A percentile compares a stretch with the other conserved stretches of the same genome.
Conservation (phyloP, 345 rosid genomes). For the Cardamine occulta region DNA sequence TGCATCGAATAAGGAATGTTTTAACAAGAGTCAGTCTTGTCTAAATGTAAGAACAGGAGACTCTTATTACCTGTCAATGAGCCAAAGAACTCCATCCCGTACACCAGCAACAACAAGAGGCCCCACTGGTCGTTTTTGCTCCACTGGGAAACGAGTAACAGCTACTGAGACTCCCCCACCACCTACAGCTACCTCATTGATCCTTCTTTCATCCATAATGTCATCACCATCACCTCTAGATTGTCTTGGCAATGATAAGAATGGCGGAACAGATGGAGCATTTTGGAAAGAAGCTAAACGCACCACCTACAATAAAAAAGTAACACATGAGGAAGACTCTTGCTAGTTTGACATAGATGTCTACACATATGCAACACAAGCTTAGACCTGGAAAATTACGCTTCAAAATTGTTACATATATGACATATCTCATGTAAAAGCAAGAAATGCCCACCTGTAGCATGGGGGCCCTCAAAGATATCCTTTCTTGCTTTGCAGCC, state of each 20-base stretch:
- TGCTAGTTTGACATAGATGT: slow-evolving; percentile 19
- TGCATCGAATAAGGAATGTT: not conserved
- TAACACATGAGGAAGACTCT: slow-evolving; percentile 31
- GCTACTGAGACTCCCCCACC: slow-evolving; percentile 99
- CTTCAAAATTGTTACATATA: slow-evolving; percentile 6
- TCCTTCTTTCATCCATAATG: slow-evolving; percentile 71
- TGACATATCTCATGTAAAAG: slow-evolving; percentile 24
- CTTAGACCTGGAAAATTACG: slow-evolving; percentile 8
- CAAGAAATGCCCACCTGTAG: slow-evolving; percentile 66
- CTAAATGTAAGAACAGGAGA: slow-evolving; percentile 23
- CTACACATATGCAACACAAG: slow-evolving; percentile 11
- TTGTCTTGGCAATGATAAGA: slow-evolving; percentile 80
- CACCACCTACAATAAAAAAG: slow-evolving; percentile 67
- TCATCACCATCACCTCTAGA: slow-evolving; percentile 82
- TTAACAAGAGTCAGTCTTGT: not conserved
- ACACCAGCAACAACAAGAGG: slow-evolving; percentile 94
- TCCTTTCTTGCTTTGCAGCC: slow-evolving; percentile 66
- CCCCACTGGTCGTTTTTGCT: slow-evolving; percentile 96
- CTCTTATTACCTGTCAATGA: slow-evolving; percentile 77
- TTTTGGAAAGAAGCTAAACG: slow-evolving; percentile 98
- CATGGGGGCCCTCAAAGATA: slow-evolving; percentile 87
- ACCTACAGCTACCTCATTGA: slow-evolving; percentile 94
- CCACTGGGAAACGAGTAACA: slow-evolving; percentile 92
- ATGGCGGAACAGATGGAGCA: slow-evolving; percentile 94
- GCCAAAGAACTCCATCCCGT: slow-evolving; percentile 99